Evolutionary conservation across 78 protist genomes (phyloP), one percentile per base, ranked within the genome.

Genomic region (Speleostelium caveatum): DNA sequence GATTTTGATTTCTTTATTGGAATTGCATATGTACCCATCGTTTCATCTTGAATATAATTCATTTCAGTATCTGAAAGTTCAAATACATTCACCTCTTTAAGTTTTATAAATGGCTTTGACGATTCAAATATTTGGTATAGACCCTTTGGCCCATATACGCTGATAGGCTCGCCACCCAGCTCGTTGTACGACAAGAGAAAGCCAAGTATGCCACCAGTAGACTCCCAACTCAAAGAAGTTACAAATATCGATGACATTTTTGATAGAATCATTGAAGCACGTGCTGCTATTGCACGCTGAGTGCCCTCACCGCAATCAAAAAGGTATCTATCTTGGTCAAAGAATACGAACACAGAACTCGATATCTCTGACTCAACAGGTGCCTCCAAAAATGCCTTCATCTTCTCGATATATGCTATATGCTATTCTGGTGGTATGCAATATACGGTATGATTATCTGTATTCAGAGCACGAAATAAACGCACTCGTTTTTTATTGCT

Each of bases 81-180:
- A 45, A 45, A 14, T 6, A 45, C 10, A 14, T 45, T 10, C 10
- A 10, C 10, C n/a, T 45, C n/a, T 14, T 14, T 14, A 14, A 6
- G 6, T 45, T 41, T 41, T 72, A 51, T 60, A 33, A 72, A 72
- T 32, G 45, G 65, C 33, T 30, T 28, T 69, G 89, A 71, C 32
- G 88, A 71, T 33, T 38, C 36, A 8, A 88, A 76, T 26, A 88
- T 10, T 36, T 39, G 17, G 2, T 63, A 55, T 24, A 76, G 56
- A n/a, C 86, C 85, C 17, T 65, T 51, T 24, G 94, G 94, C 12
- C 86, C 94, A 63, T 63, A 74, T 24, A 88, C 28, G 8, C 42
- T 30, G 12, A 49, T n/a, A n/a, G n/a, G n/a, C 1, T 32, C 63
- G 6, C 53, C 79, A 21, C 49, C 51, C 19, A 26, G 53, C 1